phyloP scores from a whole-genome alignment of 108 stramenopile genomes.

The Pseudonitzschia multiseries region DNA sequence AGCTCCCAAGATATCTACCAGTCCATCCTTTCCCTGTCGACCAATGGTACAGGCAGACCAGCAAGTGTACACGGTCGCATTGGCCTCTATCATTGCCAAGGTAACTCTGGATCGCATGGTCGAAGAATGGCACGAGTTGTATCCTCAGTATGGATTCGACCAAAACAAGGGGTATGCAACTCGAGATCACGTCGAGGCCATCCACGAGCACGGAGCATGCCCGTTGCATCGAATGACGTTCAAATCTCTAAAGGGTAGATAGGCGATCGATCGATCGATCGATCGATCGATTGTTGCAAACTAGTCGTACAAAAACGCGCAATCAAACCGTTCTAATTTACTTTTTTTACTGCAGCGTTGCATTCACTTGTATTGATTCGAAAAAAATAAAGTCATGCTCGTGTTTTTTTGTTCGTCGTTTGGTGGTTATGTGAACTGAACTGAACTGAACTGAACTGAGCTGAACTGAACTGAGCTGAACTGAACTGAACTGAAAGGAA shows the following conservation, averaged over 20 bases:
- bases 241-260: conserved; percentile 61
- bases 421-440: no score
- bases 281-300: no score
- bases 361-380: no score
- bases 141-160: conserved; percentile 70
- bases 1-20: conserved; percentile 52
- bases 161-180: conserved; percentile 57
- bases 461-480: no score
- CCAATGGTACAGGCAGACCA: conserved; percentile 71
- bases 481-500: no score
- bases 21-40: conserved; percentile 46
- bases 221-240: conserved; percentile 65
- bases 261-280: no score
- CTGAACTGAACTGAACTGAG: no score
- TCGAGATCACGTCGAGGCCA: conserved; percentile 51
- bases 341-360: no score
- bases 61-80: conserved; percentile 65
- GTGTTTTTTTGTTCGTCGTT: no score
- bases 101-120: conserved; percentile 46
- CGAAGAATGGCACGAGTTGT: conserved; percentile 36
- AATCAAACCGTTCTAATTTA: no score
- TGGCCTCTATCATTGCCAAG: conserved; percentile 73
- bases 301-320: no score
- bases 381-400: no score
- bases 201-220: conserved; percentile 59